phyloP scores from a whole-genome alignment of 2,329 filamentous ascomycete species.

The Coniella lustricola region DNA sequence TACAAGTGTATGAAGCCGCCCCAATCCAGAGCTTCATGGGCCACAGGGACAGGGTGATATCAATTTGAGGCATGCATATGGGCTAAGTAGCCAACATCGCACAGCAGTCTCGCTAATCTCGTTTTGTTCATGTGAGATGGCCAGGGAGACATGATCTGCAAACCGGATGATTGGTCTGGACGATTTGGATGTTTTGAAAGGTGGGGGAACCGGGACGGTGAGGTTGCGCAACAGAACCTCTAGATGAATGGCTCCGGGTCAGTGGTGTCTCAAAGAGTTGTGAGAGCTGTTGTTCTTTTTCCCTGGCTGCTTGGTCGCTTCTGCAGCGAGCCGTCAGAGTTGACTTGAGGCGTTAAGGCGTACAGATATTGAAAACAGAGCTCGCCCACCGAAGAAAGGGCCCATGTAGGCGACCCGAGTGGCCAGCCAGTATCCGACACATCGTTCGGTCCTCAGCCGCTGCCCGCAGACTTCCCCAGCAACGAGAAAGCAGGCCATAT shows the following conservation, averaged over 20 bases:
- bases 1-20: background rate
- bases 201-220: background rate
- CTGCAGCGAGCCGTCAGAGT: conserved; percentile 16
- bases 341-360: conserved; percentile 5
- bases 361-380: background rate
- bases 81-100: conserved; percentile 4
- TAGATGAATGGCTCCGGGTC: conserved; percentile 9
- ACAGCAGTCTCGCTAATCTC: conserved; percentile 15
- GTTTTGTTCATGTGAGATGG: conserved; percentile 6
- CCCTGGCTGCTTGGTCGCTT: conserved; percentile 7
- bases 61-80: background rate
- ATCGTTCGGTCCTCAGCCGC: background rate
- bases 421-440: conserved; percentile 2
- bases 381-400: background rate
- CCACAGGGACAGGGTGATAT: background rate
- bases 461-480: background rate
- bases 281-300: background rate
- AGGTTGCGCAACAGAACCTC: conserved; percentile 2
- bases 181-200: background rate
- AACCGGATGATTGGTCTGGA: conserved; percentile 5
- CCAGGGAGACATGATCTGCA: conserved; percentile 1
- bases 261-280: background rate
- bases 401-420: conserved; percentile 4
- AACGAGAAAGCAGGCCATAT: background rate
- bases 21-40: background rate